Conservation (phyloP, 1,139 yeast genomes). For the Cylindricascospora bacillispora region DNA sequence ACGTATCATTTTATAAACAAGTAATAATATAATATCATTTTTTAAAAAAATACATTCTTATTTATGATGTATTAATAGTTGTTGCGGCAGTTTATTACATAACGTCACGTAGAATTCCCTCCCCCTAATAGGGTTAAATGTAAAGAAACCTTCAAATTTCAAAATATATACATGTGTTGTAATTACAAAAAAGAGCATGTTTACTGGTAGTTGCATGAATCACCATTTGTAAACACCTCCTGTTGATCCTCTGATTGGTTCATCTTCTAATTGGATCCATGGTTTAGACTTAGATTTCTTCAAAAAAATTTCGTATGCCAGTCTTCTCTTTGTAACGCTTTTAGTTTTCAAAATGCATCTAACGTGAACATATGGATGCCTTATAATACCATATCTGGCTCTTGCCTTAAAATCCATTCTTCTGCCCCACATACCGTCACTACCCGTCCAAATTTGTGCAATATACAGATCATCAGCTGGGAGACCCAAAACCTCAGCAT, state of each 20-base stretch:
- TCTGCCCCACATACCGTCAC: slow-evolving; percentile 65
- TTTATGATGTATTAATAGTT: no score
- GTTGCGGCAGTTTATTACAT: no score
- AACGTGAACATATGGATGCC: slow-evolving; percentile 69
- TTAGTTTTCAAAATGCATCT: slow-evolving; percentile 61
- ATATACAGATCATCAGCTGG: slow-evolving; percentile 54
- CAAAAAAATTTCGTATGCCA: slow-evolving; percentile 43
- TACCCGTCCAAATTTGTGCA: slow-evolving; percentile 82
- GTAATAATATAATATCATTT: no score
- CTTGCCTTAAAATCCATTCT: slow-evolving; percentile 82
- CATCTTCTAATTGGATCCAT: slow-evolving; percentile 31
- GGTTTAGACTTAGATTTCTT: slow-evolving; percentile 37
- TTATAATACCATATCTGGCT: slow-evolving; percentile 74
- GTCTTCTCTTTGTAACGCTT: slow-evolving; percentile 44
- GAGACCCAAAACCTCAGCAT: slow-evolving; percentile 49
- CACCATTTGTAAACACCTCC: slow-evolving; percentile 43
- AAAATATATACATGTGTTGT: no score
- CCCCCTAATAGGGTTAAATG: no score
- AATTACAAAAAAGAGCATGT: no score
- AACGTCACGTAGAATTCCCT: no score
- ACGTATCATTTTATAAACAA: no score
- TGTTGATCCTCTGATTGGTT: slow-evolving; percentile 33
- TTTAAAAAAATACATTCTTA: no score
- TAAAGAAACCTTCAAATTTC: no score
- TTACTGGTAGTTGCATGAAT: slow-evolving; percentile 6